Conservation (phyloP, 768 basidiomycete species). For the Trametes sanguinea region DNA sequence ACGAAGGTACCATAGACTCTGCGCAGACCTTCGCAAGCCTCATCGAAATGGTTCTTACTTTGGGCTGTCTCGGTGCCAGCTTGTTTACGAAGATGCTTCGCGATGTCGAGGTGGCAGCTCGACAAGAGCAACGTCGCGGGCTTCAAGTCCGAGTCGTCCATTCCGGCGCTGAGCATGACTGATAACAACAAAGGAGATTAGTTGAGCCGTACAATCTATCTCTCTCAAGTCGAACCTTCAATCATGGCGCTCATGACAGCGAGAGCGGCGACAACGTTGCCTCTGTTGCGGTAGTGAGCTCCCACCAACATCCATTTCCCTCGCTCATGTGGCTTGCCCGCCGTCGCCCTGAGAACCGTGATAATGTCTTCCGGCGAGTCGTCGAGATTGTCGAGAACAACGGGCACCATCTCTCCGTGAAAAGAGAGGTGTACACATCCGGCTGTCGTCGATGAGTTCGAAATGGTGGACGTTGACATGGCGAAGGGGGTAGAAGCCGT, state of each 20-base stretch:
- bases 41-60: slow-evolving; percentile 40
- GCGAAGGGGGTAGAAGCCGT: neutral
- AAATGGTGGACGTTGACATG: neutral
- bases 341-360: slow-evolving; percentile 44
- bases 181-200: neutral
- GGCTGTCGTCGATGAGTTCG: neutral
- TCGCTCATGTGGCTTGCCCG: slow-evolving; percentile 39
- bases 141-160: slow-evolving; percentile 40
- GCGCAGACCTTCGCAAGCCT: slow-evolving; percentile 30
- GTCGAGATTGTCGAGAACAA: slow-evolving; percentile 18
- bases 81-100: slow-evolving; percentile 34
- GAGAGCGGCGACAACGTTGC: slow-evolving; percentile 48
- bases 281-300: slow-evolving; percentile 51
- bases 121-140: slow-evolving; percentile 56
- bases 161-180: slow-evolving; percentile 46
- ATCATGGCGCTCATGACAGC: slow-evolving; percentile 48
- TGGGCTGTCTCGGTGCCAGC: slow-evolving; percentile 28
- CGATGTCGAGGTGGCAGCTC: slow-evolving; percentile 53
- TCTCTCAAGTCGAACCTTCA: slow-evolving; percentile 39
- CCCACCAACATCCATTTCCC: slow-evolving; percentile 60
- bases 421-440: neutral
- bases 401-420: slow-evolving; percentile 26
- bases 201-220: neutral
- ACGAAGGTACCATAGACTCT: slow-evolving; percentile 20
- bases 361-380: slow-evolving; percentile 43